Evolutionary conservation across 2,329 filamentous ascomycete species (phyloP).

Genomic region (Aspergillus sp.): DNA sequence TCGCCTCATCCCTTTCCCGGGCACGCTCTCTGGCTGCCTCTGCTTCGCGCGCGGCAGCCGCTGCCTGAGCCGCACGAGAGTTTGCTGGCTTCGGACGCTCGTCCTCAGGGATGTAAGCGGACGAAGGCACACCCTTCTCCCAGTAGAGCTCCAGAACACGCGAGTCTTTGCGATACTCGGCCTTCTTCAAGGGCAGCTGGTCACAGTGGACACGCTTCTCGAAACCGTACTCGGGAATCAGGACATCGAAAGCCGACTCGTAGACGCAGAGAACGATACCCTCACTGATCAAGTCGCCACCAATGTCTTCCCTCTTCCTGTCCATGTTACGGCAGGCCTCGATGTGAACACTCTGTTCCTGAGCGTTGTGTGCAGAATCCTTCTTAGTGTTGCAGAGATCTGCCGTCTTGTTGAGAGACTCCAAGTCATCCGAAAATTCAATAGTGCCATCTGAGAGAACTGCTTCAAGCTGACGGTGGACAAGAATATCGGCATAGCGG

Average conservation of each 20-base stretch:
- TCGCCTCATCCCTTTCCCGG: conserved; percentile 84
- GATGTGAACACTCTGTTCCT: conserved; percentile 98
- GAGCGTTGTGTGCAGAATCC: conserved; percentile 92
- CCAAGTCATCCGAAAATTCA: conserved; percentile 85
- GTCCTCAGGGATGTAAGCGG: conserved; percentile 92
- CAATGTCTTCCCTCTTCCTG: conserved; percentile 77
- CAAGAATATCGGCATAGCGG: conserved; percentile 90
- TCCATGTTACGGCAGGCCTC: conserved; percentile 96
- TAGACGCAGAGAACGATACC: conserved; percentile 97
- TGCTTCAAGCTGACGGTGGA: conserved; percentile 89
- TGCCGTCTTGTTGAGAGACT: conserved; percentile 82
- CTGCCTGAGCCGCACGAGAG: conserved; percentile 68
- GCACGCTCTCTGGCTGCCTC: conserved; percentile 76
- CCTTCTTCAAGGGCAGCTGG: conserved; percentile 93
- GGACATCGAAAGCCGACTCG: conserved; percentile 95
- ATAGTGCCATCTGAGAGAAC: conserved; percentile 75
- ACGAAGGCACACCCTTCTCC: conserved; percentile 98
- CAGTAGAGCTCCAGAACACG: conserved; percentile 94
- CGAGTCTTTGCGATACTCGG: conserved; percentile 97
- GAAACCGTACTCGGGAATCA: conserved; percentile 97
- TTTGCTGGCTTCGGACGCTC: conserved; percentile 84
- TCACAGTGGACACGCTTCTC: conserved; percentile 99
- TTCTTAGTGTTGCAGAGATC: conserved; percentile 99
- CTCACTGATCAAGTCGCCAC: conserved; percentile 89
- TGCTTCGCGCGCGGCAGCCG: conserved; percentile 71